phyloP scores from a whole-genome alignment of 1,139 yeast species.

The Meyerozyma guilliermondii region DNA sequence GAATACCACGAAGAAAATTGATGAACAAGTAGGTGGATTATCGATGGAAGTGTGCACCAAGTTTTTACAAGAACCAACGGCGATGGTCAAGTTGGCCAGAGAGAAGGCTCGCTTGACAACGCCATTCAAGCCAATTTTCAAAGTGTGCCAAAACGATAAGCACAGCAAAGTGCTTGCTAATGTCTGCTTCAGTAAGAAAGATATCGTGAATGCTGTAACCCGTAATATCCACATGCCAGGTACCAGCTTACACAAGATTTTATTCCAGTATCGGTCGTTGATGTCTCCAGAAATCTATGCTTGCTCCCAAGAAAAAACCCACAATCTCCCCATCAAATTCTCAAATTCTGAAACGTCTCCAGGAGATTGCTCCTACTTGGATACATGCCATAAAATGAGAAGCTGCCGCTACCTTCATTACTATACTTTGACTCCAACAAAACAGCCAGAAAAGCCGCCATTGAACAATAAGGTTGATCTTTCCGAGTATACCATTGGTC shows the following conservation, averaged over 20 bases:
- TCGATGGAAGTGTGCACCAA: background rate
- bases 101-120: slow-evolving; percentile 39
- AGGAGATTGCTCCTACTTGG: slow-evolving; percentile 94
- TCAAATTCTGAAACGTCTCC: slow-evolving; percentile 53
- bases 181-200: slow-evolving; percentile 19
- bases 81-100: slow-evolving; percentile 30
- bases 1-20: background rate
- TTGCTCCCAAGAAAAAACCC: slow-evolving; percentile 50
- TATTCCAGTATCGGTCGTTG: slow-evolving; percentile 15
- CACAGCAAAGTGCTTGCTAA: slow-evolving; percentile 39
- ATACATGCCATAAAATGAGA: slow-evolving; percentile 84
- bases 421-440: slow-evolving; percentile 50
- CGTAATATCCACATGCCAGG: slow-evolving; percentile 4
- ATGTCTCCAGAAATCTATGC: slow-evolving; percentile 21
- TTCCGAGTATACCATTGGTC: slow-evolving; percentile 53
- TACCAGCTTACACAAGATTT: slow-evolving; percentile 10
- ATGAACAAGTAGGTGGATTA: background rate
- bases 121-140: slow-evolving; percentile 38
- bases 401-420: slow-evolving; percentile 83
- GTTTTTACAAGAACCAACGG: slow-evolving; percentile 16
- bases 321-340: slow-evolving; percentile 57
- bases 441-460: slow-evolving; percentile 6
- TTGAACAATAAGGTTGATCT: slow-evolving; percentile 8
- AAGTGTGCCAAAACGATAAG: slow-evolving; percentile 43
- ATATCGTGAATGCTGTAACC: slow-evolving; percentile 14